Base-by-base conservation (phyloP, 2,329 filamentous ascomycete species). In the Epichloe coenophiala region DNA sequence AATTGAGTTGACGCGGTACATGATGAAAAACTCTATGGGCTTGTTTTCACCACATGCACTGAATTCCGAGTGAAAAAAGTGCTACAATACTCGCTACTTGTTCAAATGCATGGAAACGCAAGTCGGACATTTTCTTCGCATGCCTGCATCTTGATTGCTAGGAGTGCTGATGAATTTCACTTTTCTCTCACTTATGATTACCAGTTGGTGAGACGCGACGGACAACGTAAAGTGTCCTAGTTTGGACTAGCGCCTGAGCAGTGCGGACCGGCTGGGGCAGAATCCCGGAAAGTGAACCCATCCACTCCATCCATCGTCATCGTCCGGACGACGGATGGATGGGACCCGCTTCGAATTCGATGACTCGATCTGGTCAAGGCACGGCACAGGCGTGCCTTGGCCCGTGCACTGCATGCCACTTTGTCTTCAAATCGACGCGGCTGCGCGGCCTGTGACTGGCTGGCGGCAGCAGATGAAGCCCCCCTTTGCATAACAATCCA, bases 181-280 rank as follows among this genome's bases (percentile, higher is more conserved):
- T 31, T 49, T 36, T 21, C 13, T 15, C 13, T 4, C 38, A n/a
- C 11, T 38, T 11, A 19, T 11, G 6, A 6, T 12, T 15, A 5
- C 21, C 15, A 6, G 33, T 35, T 37, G 31, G 51, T 37, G 48
- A 53, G 51, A 53, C 51, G 51, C 51, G 51, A 48, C 51, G 11
- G 7, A 21, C 33, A 33, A 35, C n/a, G 39, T 15, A 27, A 8
- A 6, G 3, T 1, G 2, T 9, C 36, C 40, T 17, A 21, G 17
- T 21, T 8, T 1, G 40, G 51, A 38, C 31, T 53, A 45, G 48
- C 8, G 45, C 17, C 1, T 12, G n/a, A 12, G 8, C 19, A 12
- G 6, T 35, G 36, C 13, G 31, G 42, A 15, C 41, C 6, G 19
- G 27, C 36, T 31, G 41, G 19, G 41, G 13, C 17, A 13, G 23